These are phyloP conservation scores for Novymonas esmeraldas DNA, from an alignment of 208 protist species.

Conservation along the genomic window DNA sequence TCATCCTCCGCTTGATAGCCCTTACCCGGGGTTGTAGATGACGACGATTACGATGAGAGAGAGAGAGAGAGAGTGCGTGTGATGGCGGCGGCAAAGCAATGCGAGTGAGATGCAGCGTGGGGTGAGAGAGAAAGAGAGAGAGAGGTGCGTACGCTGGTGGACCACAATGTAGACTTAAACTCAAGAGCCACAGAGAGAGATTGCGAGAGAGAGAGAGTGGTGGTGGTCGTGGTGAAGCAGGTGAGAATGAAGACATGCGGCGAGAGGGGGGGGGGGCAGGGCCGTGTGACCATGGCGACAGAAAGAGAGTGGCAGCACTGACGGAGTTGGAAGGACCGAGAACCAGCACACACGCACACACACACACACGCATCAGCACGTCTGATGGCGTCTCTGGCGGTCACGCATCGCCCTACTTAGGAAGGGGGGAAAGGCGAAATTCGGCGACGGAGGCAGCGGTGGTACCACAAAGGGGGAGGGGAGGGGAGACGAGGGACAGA, in stretches of 20 bases:
- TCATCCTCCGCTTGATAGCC: constrained; percentile 55
- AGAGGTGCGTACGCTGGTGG: background rate
- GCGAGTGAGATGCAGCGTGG: too few relatives aligned
- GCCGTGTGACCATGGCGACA: background rate
- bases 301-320: background rate
- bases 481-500: too few relatives aligned
- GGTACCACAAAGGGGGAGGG: too few relatives aligned
- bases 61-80: background rate
- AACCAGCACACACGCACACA: constrained; percentile 3
- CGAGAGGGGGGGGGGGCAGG: background rate
- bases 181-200: background rate
- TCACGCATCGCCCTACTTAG: too few relatives aligned
- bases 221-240: background rate
- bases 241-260: background rate
- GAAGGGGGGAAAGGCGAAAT: too few relatives aligned
- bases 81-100: too few relatives aligned
- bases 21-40: background rate
- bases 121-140: background rate
- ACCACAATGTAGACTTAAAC: background rate
- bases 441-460: too few relatives aligned
- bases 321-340: background rate
- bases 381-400: too few relatives aligned
- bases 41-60: background rate
- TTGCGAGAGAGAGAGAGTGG: background rate
- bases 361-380: background rate